Evolutionary conservation across 768 basidiomycete species (phyloP).

Genomic region (Phaeolepiota aurea): DNA sequence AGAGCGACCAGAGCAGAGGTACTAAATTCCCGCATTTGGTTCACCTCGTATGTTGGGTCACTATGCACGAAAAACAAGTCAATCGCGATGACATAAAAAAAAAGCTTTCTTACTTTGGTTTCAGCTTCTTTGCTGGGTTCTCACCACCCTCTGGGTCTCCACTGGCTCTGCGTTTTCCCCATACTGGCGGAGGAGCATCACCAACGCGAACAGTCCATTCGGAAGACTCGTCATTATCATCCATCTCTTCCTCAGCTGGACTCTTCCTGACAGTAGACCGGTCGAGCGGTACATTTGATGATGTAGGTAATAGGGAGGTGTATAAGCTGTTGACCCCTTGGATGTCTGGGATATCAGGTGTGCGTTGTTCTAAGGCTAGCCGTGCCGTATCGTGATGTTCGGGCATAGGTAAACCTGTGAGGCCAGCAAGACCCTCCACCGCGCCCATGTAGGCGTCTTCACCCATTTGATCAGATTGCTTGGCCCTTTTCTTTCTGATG

Average conservation of each 20-base stretch:
- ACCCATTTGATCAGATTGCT: conserved; percentile 12
- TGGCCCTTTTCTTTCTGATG: conserved; percentile 37
- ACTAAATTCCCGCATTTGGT: conserved; percentile 11
- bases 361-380: conserved; percentile 6
- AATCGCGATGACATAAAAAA: conserved; percentile 2
- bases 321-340: conserved; percentile 12
- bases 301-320: conserved; percentile 12
- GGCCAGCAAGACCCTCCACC: conserved; percentile 11
- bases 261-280: conserved; percentile 26
- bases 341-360: conserved; percentile 9
- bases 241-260: conserved; percentile 62
- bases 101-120: conserved; percentile 26
- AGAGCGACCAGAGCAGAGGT: conserved; percentile 25
- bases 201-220: conserved; percentile 68
- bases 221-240: conserved; percentile 42
- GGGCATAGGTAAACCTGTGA: conserved; percentile 9
- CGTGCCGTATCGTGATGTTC: neutral
- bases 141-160: conserved; percentile 24
- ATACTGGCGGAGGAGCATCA: conserved; percentile 51
- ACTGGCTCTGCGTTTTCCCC: conserved; percentile 54
- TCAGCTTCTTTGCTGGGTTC: conserved; percentile 35
- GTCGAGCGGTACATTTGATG: conserved; percentile 17
- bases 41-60: conserved; percentile 5
- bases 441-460: conserved; percentile 4
- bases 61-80: conserved; percentile 5